phyloP scores from a whole-genome alignment of 2,329 filamentous ascomycete species.

The Falciphora oryzae region DNA sequence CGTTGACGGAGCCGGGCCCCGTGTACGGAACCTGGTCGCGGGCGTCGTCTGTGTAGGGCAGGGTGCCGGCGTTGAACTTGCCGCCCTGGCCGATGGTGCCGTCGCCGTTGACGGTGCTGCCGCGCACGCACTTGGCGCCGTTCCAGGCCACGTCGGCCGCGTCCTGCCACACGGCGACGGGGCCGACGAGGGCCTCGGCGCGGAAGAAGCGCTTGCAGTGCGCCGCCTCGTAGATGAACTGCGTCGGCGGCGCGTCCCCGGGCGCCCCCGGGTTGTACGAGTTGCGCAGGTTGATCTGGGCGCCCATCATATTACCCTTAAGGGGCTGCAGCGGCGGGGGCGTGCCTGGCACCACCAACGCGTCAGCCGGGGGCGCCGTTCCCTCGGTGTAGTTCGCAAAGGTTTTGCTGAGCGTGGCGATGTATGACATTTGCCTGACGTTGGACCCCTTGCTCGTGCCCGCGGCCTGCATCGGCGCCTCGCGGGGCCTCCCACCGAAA shows the following conservation, averaged over 20 bases:
- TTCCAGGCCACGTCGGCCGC: constrained; percentile 32
- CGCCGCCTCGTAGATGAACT: constrained; percentile 41
- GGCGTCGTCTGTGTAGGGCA: neutral
- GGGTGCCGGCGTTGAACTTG: neutral
- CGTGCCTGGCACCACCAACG: neutral
- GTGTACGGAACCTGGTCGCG: constrained; percentile 8
- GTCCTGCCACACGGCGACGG: constrained; percentile 40
- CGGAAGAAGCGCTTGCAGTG: constrained; percentile 51
- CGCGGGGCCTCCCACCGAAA: constrained; percentile 51
- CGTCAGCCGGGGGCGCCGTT: neutral
- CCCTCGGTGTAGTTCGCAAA: no score
- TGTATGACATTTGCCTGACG: neutral
- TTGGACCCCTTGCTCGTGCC: constrained; percentile 53
- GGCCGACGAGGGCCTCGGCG: constrained; percentile 38
- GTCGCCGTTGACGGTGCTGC: constrained; percentile 1
- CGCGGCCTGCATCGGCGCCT: constrained; percentile 51
- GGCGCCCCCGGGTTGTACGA: neutral
- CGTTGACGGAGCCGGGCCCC: constrained; percentile 19
- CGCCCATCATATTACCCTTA: no score
- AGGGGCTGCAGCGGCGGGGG: constrained; percentile 11
- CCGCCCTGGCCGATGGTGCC: constrained; percentile 1
- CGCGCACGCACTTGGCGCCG: constrained; percentile 6
- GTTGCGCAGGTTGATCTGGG: no score
- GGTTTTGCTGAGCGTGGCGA: no score
- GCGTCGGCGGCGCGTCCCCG: constrained; percentile 32